phyloP scores from a whole-genome alignment of 257 asterid species.

The Dorcoceras hygrometricum region DNA sequence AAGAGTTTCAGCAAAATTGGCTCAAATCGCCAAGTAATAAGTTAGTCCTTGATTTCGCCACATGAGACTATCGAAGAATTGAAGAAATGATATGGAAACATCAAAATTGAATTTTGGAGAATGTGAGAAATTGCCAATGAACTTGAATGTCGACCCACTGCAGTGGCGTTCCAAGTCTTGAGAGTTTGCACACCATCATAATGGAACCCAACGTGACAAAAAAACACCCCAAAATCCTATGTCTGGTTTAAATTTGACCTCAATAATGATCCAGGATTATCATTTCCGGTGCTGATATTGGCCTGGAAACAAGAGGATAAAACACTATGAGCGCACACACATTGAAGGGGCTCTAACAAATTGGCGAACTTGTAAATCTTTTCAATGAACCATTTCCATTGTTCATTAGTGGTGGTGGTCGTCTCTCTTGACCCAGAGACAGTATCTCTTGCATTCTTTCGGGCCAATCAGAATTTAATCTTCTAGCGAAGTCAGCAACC shows the following conservation, averaged over 20 bases:
- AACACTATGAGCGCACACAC: conserved; percentile 4
- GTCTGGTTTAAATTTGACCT: conserved; percentile 26
- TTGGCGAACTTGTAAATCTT: conserved; percentile 36
- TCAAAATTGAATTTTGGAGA: conserved; percentile 46
- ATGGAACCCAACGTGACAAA: conserved; percentile 23
- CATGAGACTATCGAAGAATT: conserved; percentile 22
- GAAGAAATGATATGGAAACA: conserved; percentile 25
- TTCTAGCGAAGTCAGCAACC: conserved; percentile 96
- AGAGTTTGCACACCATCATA: conserved; percentile 24
- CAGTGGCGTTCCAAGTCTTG: conserved; percentile 21
- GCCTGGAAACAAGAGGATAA: conserved; percentile 39
- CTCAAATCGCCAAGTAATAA: conserved; percentile 28
- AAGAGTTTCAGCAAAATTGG: conserved; percentile 34
- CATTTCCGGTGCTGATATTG: conserved; percentile 41
- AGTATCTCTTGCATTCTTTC: conserved; percentile 84
- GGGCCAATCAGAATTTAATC: conserved; percentile 94
- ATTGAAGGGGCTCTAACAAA: background rate
- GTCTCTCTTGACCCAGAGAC: conserved; percentile 72
- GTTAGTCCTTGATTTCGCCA: conserved; percentile 33
- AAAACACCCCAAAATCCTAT: conserved; percentile 21
- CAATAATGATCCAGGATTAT: conserved; percentile 22
- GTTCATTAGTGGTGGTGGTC: conserved; percentile 46
- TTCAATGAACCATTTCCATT: conserved; percentile 71
- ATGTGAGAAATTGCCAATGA: conserved; percentile 33
- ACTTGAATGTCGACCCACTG: conserved; percentile 25